Conservation (phyloP, 2,329 filamentous ascomycete species). For the Trichoderma sp. region DNA sequence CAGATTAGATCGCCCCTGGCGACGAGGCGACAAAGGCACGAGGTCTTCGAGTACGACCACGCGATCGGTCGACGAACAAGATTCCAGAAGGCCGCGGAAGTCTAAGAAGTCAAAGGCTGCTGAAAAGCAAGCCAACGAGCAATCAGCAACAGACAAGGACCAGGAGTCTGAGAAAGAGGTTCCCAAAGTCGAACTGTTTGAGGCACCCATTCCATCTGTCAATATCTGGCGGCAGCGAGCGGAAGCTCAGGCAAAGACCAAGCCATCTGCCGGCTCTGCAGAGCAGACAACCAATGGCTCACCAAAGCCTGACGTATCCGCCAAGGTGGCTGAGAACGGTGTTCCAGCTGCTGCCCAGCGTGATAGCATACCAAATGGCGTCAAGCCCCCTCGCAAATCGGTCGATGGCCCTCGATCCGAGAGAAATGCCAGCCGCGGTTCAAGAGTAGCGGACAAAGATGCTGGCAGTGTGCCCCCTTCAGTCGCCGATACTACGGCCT, state of each 20-base stretch:
- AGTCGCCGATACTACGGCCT: constrained; percentile 74
- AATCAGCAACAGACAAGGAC: constrained; percentile 60
- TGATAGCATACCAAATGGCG: constrained; percentile 38
- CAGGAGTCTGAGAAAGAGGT: constrained; percentile 46
- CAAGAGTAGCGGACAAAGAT: constrained; percentile 48
- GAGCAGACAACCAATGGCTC: constrained; percentile 42
- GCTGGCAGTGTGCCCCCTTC: constrained; percentile 53
- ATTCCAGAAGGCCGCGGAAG: constrained; percentile 50
- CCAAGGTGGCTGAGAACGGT: constrained; percentile 30
- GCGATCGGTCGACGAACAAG: constrained; percentile 65
- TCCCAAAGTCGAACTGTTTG: constrained; percentile 67
- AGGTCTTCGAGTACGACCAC: constrained; percentile 64
- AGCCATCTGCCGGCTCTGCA: constrained; percentile 33
- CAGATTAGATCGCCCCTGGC: constrained; percentile 43
- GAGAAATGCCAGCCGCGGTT: constrained; percentile 50
- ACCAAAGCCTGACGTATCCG: constrained; percentile 47
- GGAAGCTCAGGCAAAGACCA: constrained; percentile 62
- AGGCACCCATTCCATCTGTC: constrained; percentile 78
- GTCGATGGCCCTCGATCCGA: constrained; percentile 43
- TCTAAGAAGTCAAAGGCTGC: constrained; percentile 61
- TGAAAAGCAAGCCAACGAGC: constrained; percentile 48
- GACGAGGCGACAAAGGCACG: constrained; percentile 50
- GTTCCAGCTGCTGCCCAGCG: constrained; percentile 24
- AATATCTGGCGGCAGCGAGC: constrained; percentile 87
- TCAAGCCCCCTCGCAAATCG: constrained; percentile 46